Evolutionary conservation across 78 protist genomes (phyloP).

Genomic region (Dictyostelium intermedium): DNA sequence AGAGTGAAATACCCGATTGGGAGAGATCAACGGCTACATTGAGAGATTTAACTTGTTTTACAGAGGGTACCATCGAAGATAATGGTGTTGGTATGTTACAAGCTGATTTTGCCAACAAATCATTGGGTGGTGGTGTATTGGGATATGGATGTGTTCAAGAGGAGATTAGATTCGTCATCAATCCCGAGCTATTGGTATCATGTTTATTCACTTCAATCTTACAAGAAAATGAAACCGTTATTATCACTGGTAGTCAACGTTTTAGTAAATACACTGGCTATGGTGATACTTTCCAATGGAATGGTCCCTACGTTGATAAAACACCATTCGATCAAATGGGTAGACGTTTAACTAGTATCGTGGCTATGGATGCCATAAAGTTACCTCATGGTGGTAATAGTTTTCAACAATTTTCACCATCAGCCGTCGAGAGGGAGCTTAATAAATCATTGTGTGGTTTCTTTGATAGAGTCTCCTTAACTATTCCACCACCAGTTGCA

Average conservation of each 20-base stretch:
- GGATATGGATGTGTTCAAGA: conserved; percentile 91
- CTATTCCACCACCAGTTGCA: conserved; percentile 15
- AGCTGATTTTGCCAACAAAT: conserved; percentile 89
- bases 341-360: conserved; percentile 52
- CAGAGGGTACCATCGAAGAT: conserved; percentile 78
- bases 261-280: conserved; percentile 78
- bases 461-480: conserved; percentile 21
- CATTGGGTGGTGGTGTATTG: conserved; percentile 91
- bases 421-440: conserved; percentile 63
- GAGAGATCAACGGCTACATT: conserved; percentile 11
- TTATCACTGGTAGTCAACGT: conserved; percentile 80
- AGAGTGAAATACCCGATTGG: conserved; percentile 74
- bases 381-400: neutral
- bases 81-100: conserved; percentile 56
- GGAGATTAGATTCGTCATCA: conserved; percentile 84
- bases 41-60: conserved; percentile 22
- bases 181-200: conserved; percentile 83
- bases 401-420: conserved; percentile 7
- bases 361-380: conserved; percentile 82
- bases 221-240: conserved; percentile 74
- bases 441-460: conserved; percentile 77
- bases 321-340: conserved; percentile 24
- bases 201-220: conserved; percentile 48
- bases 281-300: conserved; percentile 62
- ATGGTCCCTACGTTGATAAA: conserved; percentile 39